Evolutionary conservation across 2,329 filamentous ascomycete species (phyloP).

Genomic region (Trichoderma atroviride): DNA sequence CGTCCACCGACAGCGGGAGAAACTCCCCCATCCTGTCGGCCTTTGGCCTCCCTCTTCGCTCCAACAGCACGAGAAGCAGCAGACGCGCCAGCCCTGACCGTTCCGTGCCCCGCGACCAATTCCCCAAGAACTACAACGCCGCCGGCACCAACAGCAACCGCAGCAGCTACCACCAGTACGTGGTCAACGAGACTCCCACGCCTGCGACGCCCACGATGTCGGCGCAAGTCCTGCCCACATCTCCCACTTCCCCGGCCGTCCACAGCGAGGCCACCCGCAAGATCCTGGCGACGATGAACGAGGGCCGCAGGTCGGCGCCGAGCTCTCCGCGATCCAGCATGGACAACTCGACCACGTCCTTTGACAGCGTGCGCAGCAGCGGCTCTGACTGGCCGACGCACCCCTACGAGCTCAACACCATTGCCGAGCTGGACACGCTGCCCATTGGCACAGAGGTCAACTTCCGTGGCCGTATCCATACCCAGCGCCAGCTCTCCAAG

Average conservation of each 20-base stretch:
- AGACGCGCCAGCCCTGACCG: slow-evolving; percentile 27
- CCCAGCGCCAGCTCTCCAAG: slow-evolving; percentile 78
- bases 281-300: slow-evolving; percentile 37
- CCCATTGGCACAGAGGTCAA: slow-evolving; percentile 46
- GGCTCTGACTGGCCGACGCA: slow-evolving; percentile 44
- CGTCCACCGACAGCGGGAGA: slow-evolving; percentile 15
- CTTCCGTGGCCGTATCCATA: slow-evolving; percentile 51
- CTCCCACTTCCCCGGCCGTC: slow-evolving; percentile 14
- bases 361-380: slow-evolving; percentile 44
- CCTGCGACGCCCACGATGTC: slow-evolving; percentile 23
- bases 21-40: slow-evolving; percentile 39
- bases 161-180: slow-evolving; percentile 18
- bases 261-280: slow-evolving; percentile 32
- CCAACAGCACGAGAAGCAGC: slow-evolving; percentile 32
- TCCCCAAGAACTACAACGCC: slow-evolving; percentile 24
- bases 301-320: slow-evolving; percentile 36
- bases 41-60: slow-evolving; percentile 39
- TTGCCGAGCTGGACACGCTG: slow-evolving; percentile 42
- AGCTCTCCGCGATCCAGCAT: slow-evolving; percentile 35
- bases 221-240: slow-evolving; percentile 9
- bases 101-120: slow-evolving; percentile 26
- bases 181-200: slow-evolving; percentile 12
- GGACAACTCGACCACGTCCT: slow-evolving; percentile 36
- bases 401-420: slow-evolving; percentile 45
- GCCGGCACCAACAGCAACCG: slow-evolving; percentile 21